Conservation (phyloP, 768 basidiomycete genomes). For the Psilocybe tampanensis region DNA sequence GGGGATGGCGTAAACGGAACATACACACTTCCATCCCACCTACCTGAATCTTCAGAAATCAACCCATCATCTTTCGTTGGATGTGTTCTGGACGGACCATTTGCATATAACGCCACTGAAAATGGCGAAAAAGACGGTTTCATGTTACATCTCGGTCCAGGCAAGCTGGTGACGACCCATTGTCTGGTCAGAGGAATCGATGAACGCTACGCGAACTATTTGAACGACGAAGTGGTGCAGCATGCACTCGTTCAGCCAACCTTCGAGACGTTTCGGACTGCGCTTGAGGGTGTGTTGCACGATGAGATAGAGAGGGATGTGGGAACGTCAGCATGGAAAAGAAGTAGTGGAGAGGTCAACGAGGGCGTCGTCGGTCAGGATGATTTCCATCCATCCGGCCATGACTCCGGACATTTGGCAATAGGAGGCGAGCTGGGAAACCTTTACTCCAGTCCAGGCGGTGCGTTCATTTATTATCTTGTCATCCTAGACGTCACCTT, state of each 20-base stretch:
- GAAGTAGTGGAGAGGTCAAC: no score
- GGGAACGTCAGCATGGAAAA: no score
- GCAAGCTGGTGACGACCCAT: neutral
- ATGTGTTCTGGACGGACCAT: neutral
- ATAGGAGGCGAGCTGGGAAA: slow-evolving; percentile 7
- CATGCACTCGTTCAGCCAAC: neutral
- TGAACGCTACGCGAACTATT: neutral
- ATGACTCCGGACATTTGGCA: slow-evolving; percentile 8
- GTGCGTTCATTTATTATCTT: neutral
- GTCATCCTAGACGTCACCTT: no score
- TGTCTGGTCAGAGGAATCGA: slow-evolving; percentile 1
- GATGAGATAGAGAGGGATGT: no score
- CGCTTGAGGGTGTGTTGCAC: neutral
- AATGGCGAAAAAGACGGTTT: no score
- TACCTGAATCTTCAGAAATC: no score
- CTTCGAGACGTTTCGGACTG: neutral
- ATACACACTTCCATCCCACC: no score
- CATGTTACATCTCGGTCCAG: neutral
- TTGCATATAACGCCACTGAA: neutral
- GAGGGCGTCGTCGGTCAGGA: neutral
- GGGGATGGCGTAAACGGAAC: neutral
- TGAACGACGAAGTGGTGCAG: neutral
- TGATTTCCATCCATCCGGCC: neutral
- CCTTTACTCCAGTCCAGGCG: slow-evolving; percentile 6
- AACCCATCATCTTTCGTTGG: no score